Evolutionary conservation across 2,329 filamentous ascomycete species (phyloP).

Genomic region (Alternaria rosae): DNA sequence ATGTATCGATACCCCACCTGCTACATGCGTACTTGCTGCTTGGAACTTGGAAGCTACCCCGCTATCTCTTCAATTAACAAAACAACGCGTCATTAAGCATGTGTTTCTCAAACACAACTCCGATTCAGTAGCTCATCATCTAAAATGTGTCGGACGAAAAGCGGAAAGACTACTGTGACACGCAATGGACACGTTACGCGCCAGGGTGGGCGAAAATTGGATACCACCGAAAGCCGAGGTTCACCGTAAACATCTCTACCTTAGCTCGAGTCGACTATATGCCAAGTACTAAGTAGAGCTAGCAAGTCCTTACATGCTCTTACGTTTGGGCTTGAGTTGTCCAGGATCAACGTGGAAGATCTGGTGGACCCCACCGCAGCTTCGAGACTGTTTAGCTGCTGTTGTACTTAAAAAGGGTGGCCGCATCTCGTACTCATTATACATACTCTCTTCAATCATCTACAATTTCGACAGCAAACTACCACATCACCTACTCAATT

Average conservation of each 20-base stretch:
- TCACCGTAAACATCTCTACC: slow-evolving; percentile 8
- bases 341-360: slow-evolving; percentile 8
- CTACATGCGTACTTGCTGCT: not conserved
- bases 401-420: slow-evolving; percentile 5
- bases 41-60: slow-evolving; percentile 13
- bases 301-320: not conserved
- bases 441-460: not conserved
- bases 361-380: slow-evolving; percentile 3
- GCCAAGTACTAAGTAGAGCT: slow-evolving; percentile 4
- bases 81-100: not conserved
- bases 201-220: slow-evolving; percentile 7
- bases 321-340: not conserved
- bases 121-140: not conserved
- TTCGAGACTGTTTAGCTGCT: slow-evolving; percentile 3
- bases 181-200: not conserved
- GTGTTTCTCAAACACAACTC: not conserved
- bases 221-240: slow-evolving; percentile 18
- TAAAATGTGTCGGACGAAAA: not conserved
- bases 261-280: not conserved
- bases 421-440: not conserved
- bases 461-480: not conserved
- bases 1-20: slow-evolving; percentile 10
- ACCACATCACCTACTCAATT: not conserved
- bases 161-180: not conserved
- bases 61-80: not conserved